A percentile compares a stretch with the other conserved stretches of the same genome.
Conservation (phyloP, 148 eudicot genomes). For the Pharnaceum exiguum region DNA sequence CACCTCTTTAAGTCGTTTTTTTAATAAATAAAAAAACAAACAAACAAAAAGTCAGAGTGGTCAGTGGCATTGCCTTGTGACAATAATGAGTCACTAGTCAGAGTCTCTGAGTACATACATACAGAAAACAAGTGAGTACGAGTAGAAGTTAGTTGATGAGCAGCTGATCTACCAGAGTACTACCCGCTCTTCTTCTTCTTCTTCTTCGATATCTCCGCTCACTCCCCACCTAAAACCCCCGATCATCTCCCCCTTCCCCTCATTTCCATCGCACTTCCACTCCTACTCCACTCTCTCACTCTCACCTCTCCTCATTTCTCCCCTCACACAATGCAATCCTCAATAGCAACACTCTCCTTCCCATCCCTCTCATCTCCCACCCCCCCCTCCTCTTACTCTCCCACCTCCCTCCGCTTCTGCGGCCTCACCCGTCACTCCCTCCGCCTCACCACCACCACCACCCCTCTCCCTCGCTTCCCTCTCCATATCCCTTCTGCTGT, state of each 20-base stretch:
- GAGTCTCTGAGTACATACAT: too few relatives aligned
- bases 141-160: conserved; percentile 1
- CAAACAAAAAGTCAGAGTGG: too few relatives aligned
- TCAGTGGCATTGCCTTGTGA: too few relatives aligned
- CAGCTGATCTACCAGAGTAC: conserved; percentile 22
- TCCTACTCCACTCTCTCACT: conserved; percentile 1
- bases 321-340: conserved; percentile 51
- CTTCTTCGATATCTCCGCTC: conserved; percentile 60
- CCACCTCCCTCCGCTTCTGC: conserved; percentile 56
- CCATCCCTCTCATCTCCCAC: conserved; percentile 58
- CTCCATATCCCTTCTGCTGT: conserved; percentile 34
- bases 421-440: conserved; percentile 62
- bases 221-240: conserved; percentile 15
- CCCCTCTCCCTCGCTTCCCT: conserved; percentile 8
- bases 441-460: conserved; percentile 21
- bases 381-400: conserved; percentile 37
- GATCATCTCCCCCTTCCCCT: conserved; percentile 23
- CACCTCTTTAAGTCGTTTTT: too few relatives aligned
- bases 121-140: too few relatives aligned
- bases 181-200: too few relatives aligned
- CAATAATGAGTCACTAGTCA: too few relatives aligned
- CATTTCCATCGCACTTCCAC: background rate
- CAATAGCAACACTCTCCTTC: conserved; percentile 57
- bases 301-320: conserved; percentile 8
- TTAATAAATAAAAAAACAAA: too few relatives aligned